Evolutionary conservation across 345 rosid genomes (phyloP).

Genomic region (Microcos paniculata): DNA sequence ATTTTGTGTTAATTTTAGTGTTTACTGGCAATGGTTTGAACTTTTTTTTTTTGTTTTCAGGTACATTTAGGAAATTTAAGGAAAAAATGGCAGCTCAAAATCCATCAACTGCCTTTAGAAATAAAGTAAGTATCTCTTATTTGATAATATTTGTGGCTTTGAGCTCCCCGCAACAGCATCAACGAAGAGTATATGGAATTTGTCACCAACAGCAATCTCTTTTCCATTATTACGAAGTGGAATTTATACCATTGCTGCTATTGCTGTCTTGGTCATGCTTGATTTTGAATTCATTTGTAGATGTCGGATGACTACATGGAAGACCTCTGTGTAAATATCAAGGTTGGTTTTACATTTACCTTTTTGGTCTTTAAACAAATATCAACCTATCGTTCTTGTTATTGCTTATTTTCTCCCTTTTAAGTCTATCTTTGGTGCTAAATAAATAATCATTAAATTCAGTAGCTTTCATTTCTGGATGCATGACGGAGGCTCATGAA

Average conservation of each 20-base stretch:
- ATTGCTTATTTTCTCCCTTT: neutral
- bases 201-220: neutral
- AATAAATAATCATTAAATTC: neutral
- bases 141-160: neutral
- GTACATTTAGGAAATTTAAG: conserved; percentile 82
- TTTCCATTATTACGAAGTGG: neutral
- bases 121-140: conserved; percentile 45
- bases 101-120: conserved; percentile 49
- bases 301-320: conserved; percentile 64
- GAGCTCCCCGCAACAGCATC: neutral
- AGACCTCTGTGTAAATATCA: conserved; percentile 65
- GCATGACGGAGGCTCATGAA: neutral
- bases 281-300: conserved; percentile 34
- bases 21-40: neutral
- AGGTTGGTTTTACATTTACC: conserved; percentile 43
- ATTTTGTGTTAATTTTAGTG: neutral
- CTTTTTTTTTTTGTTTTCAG: conserved; percentile 26
- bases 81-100: conserved; percentile 65
- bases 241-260: neutral
- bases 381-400: too few relatives aligned
- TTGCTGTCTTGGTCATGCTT: neutral
- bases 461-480: neutral
- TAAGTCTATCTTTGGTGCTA: neutral
- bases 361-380: neutral
- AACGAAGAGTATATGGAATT: neutral